These are phyloP conservation scores for Hyphodiscus hymeniophilus DNA, from an alignment of 495 filamentous ascomycete genomes.

Conservation along the genomic window DNA sequence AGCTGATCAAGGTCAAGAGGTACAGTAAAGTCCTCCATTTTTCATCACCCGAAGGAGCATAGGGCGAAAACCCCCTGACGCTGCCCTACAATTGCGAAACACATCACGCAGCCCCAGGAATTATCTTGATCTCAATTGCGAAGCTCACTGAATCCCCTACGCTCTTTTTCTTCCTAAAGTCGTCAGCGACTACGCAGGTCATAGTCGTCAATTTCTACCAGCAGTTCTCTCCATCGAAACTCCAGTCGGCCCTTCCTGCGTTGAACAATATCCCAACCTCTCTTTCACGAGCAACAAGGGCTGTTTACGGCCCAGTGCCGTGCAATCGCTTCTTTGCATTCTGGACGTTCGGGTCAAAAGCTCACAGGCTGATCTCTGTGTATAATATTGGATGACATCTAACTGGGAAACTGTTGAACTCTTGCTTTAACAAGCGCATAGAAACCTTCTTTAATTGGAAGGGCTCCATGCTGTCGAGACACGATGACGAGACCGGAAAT, in stretches of 20 bases:
- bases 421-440: slow-evolving; percentile 9
- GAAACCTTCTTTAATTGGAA: not conserved
- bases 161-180: slow-evolving; percentile 3
- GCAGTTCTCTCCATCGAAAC: no score
- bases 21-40: no score
- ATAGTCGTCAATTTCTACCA: slow-evolving; percentile 8
- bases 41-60: no score
- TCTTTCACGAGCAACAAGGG: not conserved
- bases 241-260: no score
- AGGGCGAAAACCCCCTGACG: no score
- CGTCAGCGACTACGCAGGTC: slow-evolving; percentile 16
- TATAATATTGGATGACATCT: not conserved
- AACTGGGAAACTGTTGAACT: slow-evolving; percentile 7
- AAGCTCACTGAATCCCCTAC: slow-evolving; percentile 1
- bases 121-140: not conserved
- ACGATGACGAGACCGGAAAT: slow-evolving; percentile 26
- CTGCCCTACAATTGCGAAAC: no score
- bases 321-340: slow-evolving; percentile 10
- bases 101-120: no score
- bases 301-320: not conserved
- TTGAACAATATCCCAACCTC: not conserved
- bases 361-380: not conserved
- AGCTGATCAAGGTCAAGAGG: no score
- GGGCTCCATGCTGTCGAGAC: slow-evolving; percentile 13
- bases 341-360: slow-evolving; percentile 1